phyloP scores from a whole-genome alignment of 306 rosid species.

The Trifolium dubium region DNA sequence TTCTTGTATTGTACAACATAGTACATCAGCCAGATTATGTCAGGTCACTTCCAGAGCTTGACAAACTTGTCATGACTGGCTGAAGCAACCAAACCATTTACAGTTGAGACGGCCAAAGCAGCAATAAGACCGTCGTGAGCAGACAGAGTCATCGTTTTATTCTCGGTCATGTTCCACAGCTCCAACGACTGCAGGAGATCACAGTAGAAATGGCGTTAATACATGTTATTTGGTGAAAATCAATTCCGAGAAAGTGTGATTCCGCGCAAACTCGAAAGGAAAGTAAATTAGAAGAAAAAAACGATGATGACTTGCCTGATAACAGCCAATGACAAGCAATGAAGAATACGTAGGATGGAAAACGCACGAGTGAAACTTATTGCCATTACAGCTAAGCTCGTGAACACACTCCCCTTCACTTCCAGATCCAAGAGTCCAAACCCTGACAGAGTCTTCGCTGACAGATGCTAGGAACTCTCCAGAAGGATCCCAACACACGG shows the following conservation, averaged over 20 bases:
- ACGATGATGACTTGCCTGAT: constrained; percentile 68
- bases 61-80: constrained; percentile 92
- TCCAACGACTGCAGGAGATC: constrained; percentile 80
- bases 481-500: constrained; percentile 91
- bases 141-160: constrained; percentile 88
- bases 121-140: constrained; percentile 94
- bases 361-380: constrained; percentile 84
- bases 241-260: too few relatives aligned
- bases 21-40: neutral
- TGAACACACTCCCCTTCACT: constrained; percentile 85
- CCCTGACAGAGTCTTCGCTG: constrained; percentile 96
- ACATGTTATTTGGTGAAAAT: neutral
- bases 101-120: constrained; percentile 76
- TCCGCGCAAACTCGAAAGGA: too few relatives aligned
- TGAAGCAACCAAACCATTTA: constrained; percentile 86
- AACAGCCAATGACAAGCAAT: constrained; percentile 88
- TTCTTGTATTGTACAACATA: constrained; percentile 36
- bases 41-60: constrained; percentile 85
- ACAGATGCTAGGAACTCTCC: constrained; percentile 94
- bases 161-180: constrained; percentile 90
- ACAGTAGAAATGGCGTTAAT: neutral
- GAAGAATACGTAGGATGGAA: constrained; percentile 88
- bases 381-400: constrained; percentile 87
- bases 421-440: constrained; percentile 89
- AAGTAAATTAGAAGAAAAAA: neutral